phyloP scores from a whole-genome alignment of 306 rosid species.

The Astragalus membranaceus region DNA sequence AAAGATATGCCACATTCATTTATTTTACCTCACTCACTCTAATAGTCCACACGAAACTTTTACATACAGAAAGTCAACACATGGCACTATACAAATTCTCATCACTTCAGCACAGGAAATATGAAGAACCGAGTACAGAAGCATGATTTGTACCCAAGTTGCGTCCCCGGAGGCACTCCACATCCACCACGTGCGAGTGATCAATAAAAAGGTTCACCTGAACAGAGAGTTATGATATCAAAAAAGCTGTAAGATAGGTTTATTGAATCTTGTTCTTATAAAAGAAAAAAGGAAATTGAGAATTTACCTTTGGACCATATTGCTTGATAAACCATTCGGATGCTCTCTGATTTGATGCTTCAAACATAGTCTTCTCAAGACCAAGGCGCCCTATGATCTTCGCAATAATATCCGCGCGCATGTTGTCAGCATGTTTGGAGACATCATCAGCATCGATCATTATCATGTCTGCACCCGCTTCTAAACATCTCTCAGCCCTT shows the following conservation, averaged over 20 bases:
- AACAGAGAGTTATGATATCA: not conserved
- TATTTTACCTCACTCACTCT: not conserved
- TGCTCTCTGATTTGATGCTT: slow-evolving; percentile 66
- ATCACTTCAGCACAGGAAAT: slow-evolving; percentile 37
- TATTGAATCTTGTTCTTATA: not conserved
- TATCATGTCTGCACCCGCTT: slow-evolving; percentile 96
- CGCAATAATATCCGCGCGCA: slow-evolving; percentile 70
- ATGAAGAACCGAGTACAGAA: slow-evolving; percentile 65
- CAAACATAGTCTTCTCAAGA: slow-evolving; percentile 89
- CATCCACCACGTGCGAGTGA: slow-evolving; percentile 77
- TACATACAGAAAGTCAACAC: not conserved
- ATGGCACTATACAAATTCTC: not conserved
- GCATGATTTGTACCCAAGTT: slow-evolving; percentile 67
- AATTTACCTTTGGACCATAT: slow-evolving; percentile 75
- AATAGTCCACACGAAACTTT: not conserved
- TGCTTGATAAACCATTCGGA: slow-evolving; percentile 89
- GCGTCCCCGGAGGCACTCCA: slow-evolving; percentile 86
- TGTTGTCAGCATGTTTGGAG: slow-evolving; percentile 46
- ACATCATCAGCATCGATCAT: slow-evolving; percentile 81
- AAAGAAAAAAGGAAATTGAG: not conserved
- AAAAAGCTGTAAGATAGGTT: not conserved
- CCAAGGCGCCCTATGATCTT: slow-evolving; percentile 91
- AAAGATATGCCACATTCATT: not conserved
- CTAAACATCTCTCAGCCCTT: slow-evolving; percentile 90
- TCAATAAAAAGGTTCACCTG: slow-evolving; percentile 94